A percentile compares a stretch with the other conserved stretches of the same genome.
phyloP scores from a whole-genome alignment of 495 filamentous ascomycete genomes.

The Penicillium steckii region DNA sequence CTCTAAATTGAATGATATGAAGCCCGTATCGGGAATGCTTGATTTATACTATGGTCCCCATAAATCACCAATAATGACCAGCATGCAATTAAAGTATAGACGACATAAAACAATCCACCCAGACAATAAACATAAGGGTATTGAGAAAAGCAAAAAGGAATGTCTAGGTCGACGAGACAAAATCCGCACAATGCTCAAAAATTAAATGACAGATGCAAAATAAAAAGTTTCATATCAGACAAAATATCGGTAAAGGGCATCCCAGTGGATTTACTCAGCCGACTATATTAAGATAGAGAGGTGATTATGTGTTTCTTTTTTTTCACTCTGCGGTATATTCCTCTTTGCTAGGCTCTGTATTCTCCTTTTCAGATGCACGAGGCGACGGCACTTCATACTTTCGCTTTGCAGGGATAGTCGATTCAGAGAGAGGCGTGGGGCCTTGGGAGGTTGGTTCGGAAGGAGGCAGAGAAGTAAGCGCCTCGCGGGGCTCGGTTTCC shows the following conservation, averaged over 20 bases:
- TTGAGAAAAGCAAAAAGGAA: slow-evolving; percentile 3
- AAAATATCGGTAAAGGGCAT: neutral
- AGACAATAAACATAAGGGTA: slow-evolving; percentile 15
- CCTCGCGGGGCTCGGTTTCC: slow-evolving; percentile 27
- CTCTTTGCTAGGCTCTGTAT: slow-evolving; percentile 29
- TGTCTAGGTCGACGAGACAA: slow-evolving; percentile 3
- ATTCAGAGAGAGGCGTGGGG: slow-evolving; percentile 18
- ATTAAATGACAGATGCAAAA: slow-evolving; percentile 8
- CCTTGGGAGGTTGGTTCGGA: slow-evolving; percentile 21
- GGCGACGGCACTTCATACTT: slow-evolving; percentile 30
- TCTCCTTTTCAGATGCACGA: slow-evolving; percentile 25
- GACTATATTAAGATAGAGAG: neutral
- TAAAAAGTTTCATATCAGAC: slow-evolving; percentile 2
- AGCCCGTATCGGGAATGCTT: neutral
- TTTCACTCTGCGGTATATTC: slow-evolving; percentile 11
- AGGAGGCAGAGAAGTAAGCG: slow-evolving; percentile 16
- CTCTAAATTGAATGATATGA: neutral
- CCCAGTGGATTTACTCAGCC: too few species aligned
- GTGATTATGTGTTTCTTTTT: neutral
- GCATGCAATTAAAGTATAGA: slow-evolving; percentile 19
- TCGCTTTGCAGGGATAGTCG: slow-evolving; percentile 21
- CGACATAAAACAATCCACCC: slow-evolving; percentile 2
- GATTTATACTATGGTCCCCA: neutral
- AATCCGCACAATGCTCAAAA: slow-evolving; percentile 13
- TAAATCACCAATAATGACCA: slow-evolving; percentile 13